Evolutionary conservation across 2,329 filamentous ascomycete species (phyloP).

Genomic region (Elsinoe ampelina): DNA sequence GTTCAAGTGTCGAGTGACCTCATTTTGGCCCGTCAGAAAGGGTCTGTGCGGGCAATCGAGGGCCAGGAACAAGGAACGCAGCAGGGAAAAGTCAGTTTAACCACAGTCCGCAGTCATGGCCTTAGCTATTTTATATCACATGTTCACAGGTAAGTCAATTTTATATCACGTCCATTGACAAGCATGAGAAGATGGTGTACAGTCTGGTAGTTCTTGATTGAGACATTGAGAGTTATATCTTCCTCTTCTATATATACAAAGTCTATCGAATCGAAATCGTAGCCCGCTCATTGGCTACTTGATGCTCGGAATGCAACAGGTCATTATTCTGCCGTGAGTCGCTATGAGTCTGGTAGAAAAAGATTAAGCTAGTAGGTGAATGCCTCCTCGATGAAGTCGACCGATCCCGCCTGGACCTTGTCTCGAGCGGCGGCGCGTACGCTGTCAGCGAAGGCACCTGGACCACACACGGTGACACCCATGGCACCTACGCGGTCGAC

Average conservation of each 20-base stretch:
- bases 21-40: neutral
- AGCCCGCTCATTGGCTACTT: conserved; percentile 3
- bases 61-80: conserved; percentile 7
- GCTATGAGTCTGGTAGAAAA: neutral
- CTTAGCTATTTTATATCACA: too few relatives aligned
- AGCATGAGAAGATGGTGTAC: neutral
- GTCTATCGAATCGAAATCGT: conserved; percentile 4
- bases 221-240: neutral
- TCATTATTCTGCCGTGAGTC: conserved; percentile 6
- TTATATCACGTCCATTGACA: neutral
- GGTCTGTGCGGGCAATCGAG: neutral
- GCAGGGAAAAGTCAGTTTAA: neutral
- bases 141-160: neutral
- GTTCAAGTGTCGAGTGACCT: conserved; percentile 1
- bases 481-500: conserved; percentile 48
- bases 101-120: too few relatives aligned
- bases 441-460: conserved; percentile 53
- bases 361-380: conserved; percentile 48
- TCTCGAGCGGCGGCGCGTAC: conserved; percentile 47
- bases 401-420: conserved; percentile 41
- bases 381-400: conserved; percentile 57
- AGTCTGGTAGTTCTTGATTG: neutral
- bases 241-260: conserved; percentile 10
- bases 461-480: conserved; percentile 54
- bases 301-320: neutral